Evolutionary conservation across 805 yeast genomes (phyloP).

Genomic region (Cyberlindnera petersonii): DNA sequence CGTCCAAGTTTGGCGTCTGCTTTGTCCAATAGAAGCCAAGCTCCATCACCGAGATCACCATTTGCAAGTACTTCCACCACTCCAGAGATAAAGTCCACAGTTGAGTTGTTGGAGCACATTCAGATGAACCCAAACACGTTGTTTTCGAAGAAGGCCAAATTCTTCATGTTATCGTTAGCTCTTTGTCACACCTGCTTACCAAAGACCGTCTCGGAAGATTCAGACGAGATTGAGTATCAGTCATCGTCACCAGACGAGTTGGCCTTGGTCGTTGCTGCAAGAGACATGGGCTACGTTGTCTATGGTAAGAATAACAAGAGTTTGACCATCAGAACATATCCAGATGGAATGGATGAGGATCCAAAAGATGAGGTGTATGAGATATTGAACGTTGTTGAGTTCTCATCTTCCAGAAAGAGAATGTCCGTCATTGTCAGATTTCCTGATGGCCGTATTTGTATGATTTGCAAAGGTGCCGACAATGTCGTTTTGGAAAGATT

Average conservation of each 20-base stretch:
- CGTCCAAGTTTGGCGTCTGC: conserved; percentile 57
- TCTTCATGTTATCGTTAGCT: conserved; percentile 78
- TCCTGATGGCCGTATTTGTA: conserved; percentile 70
- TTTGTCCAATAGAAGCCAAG: conserved; percentile 16
- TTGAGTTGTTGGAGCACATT: conserved; percentile 63
- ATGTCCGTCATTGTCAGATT: conserved; percentile 84
- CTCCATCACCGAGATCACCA: not conserved
- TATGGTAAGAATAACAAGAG: conserved; percentile 58
- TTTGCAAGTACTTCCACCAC: not conserved
- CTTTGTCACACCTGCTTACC: conserved; percentile 91
- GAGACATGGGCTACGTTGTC: conserved; percentile 91
- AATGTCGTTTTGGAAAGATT: conserved; percentile 78
- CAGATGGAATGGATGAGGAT: conserved; percentile 66
- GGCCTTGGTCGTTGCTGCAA: conserved; percentile 90
- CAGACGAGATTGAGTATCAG: conserved; percentile 67
- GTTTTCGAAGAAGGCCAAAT: conserved; percentile 69
- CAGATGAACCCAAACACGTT: conserved; percentile 66
- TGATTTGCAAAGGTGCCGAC: conserved; percentile 95
- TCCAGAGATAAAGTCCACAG: conserved; percentile 44
- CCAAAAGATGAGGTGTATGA: conserved; percentile 68
- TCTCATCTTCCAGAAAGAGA: conserved; percentile 82
- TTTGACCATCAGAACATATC: conserved; percentile 72
- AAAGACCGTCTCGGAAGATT: conserved; percentile 38
- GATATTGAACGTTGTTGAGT: conserved; percentile 78
- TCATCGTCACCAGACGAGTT: conserved; percentile 96